A percentile compares a stretch with the other conserved stretches of the same genome.
Conservation (phyloP, 2,329 filamentous ascomycete species). For the Cladosporium sp. region DNA sequence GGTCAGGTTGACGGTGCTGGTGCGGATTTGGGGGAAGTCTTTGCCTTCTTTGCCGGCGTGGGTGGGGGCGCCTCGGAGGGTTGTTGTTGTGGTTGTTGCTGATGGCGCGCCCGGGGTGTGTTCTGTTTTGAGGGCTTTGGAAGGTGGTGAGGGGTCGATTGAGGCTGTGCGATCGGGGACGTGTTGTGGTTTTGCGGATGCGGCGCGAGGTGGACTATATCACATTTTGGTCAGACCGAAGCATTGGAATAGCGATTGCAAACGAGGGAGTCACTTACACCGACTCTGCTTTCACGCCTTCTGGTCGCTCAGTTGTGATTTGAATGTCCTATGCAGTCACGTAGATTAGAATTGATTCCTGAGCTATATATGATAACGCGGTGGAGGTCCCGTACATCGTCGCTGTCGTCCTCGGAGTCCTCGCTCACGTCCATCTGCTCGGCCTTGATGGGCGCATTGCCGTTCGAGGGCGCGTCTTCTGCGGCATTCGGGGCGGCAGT, state of each 20-base stretch:
- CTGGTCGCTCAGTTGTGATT: constrained; percentile 54
- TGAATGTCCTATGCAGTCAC: constrained; percentile 49
- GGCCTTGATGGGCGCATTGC: constrained; percentile 38
- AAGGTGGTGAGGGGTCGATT: constrained; percentile 19
- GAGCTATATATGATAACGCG: constrained; percentile 6
- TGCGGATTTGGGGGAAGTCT: constrained; percentile 67
- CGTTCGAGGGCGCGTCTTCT: constrained; percentile 33
- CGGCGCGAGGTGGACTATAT: constrained; percentile 12
- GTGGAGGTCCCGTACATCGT: constrained; percentile 36
- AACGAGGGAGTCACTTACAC: constrained; percentile 10
- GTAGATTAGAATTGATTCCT: constrained; percentile 11
- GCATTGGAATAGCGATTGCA: not conserved
- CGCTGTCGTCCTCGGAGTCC: constrained; percentile 46
- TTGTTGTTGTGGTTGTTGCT: constrained; percentile 7
- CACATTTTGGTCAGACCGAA: not conserved
- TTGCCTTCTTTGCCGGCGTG: constrained; percentile 57
- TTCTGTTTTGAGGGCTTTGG: constrained; percentile 14
- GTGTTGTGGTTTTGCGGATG: constrained; percentile 17
- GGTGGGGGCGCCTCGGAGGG: constrained; percentile 28
- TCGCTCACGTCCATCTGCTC: constrained; percentile 50
- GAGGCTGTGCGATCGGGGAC: constrained; percentile 13
- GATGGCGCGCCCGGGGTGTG: not conserved
- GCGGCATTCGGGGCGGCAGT: constrained; percentile 26
- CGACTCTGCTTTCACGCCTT: constrained; percentile 36
- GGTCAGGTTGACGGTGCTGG: constrained; percentile 83